These are phyloP conservation scores for Candida mattraensis DNA, from an alignment of 805 yeast genomes.

Conservation along the genomic window DNA sequence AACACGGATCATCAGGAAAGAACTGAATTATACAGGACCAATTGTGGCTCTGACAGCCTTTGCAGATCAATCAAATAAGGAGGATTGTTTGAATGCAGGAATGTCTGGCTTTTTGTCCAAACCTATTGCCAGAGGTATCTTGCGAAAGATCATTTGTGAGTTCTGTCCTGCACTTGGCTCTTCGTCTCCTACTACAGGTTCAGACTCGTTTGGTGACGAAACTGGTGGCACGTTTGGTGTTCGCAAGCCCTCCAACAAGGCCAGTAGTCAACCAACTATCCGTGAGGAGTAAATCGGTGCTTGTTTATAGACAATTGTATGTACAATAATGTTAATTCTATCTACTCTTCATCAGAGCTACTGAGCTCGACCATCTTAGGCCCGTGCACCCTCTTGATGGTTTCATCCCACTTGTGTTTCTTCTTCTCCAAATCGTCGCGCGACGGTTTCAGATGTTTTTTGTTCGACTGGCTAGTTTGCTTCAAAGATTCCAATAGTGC, in stretches of 20 bases:
- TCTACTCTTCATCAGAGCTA: slow-evolving; percentile 10
- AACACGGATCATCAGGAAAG: slow-evolving; percentile 67
- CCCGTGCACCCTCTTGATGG: slow-evolving; percentile 3
- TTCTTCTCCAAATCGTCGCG: slow-evolving; percentile 15
- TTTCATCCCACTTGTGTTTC: slow-evolving; percentile 17
- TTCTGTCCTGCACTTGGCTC: slow-evolving; percentile 37
- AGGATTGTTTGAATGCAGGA: slow-evolving; percentile 83
- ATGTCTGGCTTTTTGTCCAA: slow-evolving; percentile 91
- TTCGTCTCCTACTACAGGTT: not conserved
- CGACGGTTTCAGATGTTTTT: slow-evolving; percentile 21
- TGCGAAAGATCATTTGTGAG: slow-evolving; percentile 55
- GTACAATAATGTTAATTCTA: not conserved
- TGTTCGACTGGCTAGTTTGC: slow-evolving; percentile 10
- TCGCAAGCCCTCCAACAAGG: slow-evolving; percentile 4
- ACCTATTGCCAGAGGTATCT: slow-evolving; percentile 74
- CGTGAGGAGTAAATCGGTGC: slow-evolving; percentile 12
- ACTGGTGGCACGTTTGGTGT: slow-evolving; percentile 3
- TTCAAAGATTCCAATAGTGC: slow-evolving; percentile 12
- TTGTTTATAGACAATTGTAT: slow-evolving; percentile 4
- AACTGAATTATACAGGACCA: slow-evolving; percentile 62
- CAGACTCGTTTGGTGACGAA: slow-evolving; percentile 1
- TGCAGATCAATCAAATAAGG: slow-evolving; percentile 88
- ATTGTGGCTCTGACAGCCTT: slow-evolving; percentile 94
- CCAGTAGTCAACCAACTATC: slow-evolving; percentile 13
- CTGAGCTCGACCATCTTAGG: slow-evolving; percentile 12